Conservation (phyloP, 2,329 filamentous ascomycete species). For the Elsinoe perseae region DNA sequence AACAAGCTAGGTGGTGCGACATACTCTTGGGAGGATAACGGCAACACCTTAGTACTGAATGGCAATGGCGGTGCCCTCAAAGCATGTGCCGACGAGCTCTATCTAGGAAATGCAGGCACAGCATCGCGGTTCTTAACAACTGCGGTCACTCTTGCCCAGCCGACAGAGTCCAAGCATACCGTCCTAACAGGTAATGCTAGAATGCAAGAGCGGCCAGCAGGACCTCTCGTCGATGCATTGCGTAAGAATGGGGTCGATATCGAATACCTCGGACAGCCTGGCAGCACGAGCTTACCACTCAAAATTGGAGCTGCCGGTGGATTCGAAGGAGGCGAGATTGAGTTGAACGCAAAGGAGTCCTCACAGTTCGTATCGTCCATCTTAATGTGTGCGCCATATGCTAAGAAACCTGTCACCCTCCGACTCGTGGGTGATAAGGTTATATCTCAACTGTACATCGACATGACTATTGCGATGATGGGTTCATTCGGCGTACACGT, state of each 20-base stretch:
- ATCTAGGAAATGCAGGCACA: conserved; percentile 93
- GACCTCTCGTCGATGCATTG: conserved; percentile 83
- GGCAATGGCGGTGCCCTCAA: conserved; percentile 81
- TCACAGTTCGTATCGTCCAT: conserved; percentile 99
- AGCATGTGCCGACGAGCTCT: conserved; percentile 69
- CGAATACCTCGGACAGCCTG: conserved; percentile 73
- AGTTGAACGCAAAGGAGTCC: conserved; percentile 88
- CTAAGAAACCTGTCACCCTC: conserved; percentile 85
- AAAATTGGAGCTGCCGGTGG: conserved; percentile 74
- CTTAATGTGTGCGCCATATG: conserved; percentile 93
- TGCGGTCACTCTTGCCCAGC: conserved; percentile 73
- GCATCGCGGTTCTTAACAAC: conserved; percentile 92
- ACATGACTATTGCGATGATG: conserved; percentile 99
- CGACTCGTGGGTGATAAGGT: conserved; percentile 91
- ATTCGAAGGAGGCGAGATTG: conserved; percentile 77
- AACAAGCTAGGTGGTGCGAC: conserved; percentile 74
- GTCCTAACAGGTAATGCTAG: conserved; percentile 86
- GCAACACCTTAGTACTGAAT: conserved; percentile 80
- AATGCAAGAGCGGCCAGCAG: conserved; percentile 94
- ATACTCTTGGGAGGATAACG: conserved; percentile 89
- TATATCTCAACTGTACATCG: conserved; percentile 93
- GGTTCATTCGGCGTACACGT: conserved; percentile 78
- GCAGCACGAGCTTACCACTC: conserved; percentile 77
- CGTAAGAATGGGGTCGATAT: conserved; percentile 79
- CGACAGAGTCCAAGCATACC: conserved; percentile 57